Conservation (phyloP, 176 grass and related monocot species). For the Luzula sylvatica region DNA sequence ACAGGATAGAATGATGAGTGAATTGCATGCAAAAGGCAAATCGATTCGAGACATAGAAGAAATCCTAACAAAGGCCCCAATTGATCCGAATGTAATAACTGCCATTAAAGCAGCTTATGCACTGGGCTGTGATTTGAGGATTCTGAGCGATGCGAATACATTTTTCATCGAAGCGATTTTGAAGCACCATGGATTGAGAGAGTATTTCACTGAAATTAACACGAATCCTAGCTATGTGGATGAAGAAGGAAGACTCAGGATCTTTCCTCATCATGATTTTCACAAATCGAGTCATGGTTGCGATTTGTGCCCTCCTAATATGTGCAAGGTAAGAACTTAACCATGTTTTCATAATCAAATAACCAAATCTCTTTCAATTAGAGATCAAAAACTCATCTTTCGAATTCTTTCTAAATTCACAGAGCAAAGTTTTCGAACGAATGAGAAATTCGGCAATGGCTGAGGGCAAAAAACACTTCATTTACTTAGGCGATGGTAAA, state of each 20-base stretch:
- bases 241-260: slow-evolving; percentile 44
- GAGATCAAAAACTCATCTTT: not conserved
- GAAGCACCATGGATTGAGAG: slow-evolving; percentile 53
- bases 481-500: slow-evolving; percentile 76
- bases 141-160: slow-evolving; percentile 78
- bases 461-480: slow-evolving; percentile 29
- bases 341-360: not conserved
- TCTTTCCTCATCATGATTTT: slow-evolving; percentile 52
- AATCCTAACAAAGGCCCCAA: slow-evolving; percentile 24
- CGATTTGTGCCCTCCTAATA: slow-evolving; percentile 70
- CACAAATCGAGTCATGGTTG: slow-evolving; percentile 48
- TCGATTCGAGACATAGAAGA: slow-evolving; percentile 37
- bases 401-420: not conserved
- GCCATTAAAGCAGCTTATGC: slow-evolving; percentile 40
- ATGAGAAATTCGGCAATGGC: slow-evolving; percentile 19
- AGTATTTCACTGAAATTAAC: slow-evolving; percentile 76
- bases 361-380: not conserved
- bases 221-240: slow-evolving; percentile 63
- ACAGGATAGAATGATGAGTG: slow-evolving; percentile 61
- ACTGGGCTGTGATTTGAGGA: slow-evolving; percentile 59
- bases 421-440: slow-evolving; percentile 33
- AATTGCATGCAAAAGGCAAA: slow-evolving; percentile 33
- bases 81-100: slow-evolving; percentile 38
- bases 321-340: slow-evolving; percentile 58
- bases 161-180: slow-evolving; percentile 89